Evolutionary conservation across 192 early-diverging fungal species (phyloP).

Genomic region (Backusella tarrabulga): DNA sequence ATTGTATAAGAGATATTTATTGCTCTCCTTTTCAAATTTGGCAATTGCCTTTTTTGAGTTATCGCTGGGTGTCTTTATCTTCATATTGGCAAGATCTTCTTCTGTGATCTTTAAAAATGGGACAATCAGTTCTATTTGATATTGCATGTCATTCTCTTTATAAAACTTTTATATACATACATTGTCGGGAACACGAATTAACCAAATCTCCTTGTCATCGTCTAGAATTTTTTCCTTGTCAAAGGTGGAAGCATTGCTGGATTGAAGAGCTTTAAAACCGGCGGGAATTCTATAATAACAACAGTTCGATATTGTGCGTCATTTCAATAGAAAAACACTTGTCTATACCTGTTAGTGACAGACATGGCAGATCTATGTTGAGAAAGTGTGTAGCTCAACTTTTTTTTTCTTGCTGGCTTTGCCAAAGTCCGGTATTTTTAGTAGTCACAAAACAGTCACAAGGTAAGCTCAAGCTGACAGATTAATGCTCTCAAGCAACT

Average conservation of each 20-base stretch:
- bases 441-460: background rate
- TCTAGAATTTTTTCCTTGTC: constrained; percentile 22
- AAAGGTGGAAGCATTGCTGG: constrained; percentile 12
- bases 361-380: background rate
- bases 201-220: constrained; percentile 39
- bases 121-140: background rate
- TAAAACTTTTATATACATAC: constrained; percentile 13
- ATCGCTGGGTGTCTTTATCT: background rate
- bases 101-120: background rate
- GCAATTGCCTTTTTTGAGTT: background rate
- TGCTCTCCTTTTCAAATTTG: constrained; percentile 4
- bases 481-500: background rate
- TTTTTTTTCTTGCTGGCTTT: background rate
- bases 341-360: background rate
- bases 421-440: no score
- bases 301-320: background rate
- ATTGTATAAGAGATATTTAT: constrained; percentile 31
- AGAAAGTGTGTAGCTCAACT: background rate
- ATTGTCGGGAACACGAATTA: constrained; percentile 36
- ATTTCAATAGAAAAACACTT: background rate
- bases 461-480: no score
- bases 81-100: constrained; percentile 7
- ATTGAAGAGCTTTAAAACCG: constrained; percentile 16
- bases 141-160: background rate
- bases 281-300: constrained; percentile 13